Conservation (phyloP, 164 flowering plant genomes). For the Akebia trifoliata region DNA sequence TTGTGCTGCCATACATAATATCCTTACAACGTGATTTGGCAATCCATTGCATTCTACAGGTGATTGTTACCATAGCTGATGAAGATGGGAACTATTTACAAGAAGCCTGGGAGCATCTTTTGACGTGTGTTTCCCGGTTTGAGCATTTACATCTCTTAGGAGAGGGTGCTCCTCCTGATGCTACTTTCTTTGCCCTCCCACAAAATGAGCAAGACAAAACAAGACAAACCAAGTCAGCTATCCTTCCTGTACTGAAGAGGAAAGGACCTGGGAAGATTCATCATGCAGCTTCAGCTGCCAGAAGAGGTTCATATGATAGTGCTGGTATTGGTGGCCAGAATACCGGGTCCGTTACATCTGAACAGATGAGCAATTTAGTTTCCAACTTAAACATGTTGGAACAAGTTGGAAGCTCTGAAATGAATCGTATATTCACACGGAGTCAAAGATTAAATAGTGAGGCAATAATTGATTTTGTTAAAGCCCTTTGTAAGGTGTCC, state of each 20-base stretch:
- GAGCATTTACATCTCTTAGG: constrained; percentile 98
- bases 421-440: constrained; percentile 86
- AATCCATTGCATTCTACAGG: constrained; percentile 43
- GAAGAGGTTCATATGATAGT: constrained; percentile 99
- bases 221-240: constrained; percentile 60
- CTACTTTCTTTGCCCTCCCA: constrained; percentile 86
- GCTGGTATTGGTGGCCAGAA: constrained; percentile 83
- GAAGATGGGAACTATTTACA: constrained; percentile 97
- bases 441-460: constrained; percentile 95
- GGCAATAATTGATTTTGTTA: constrained; percentile 95
- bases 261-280: constrained; percentile 89
- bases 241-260: constrained; percentile 86
- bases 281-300: constrained; percentile 75
- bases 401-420: constrained; percentile 93
- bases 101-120: constrained; percentile 99
- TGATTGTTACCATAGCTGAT: constrained; percentile 83
- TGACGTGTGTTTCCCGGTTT: constrained; percentile 97
- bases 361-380: constrained; percentile 88
- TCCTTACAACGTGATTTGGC: constrained; percentile 13
- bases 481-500: constrained; percentile 96
- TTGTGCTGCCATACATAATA: neutral
- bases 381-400: constrained; percentile 95
- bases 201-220: constrained; percentile 87
- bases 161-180: constrained; percentile 99
- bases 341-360: constrained; percentile 77